phyloP scores from a whole-genome alignment of 148 eudicot genomes.

The Chenopodium formosanum region DNA sequence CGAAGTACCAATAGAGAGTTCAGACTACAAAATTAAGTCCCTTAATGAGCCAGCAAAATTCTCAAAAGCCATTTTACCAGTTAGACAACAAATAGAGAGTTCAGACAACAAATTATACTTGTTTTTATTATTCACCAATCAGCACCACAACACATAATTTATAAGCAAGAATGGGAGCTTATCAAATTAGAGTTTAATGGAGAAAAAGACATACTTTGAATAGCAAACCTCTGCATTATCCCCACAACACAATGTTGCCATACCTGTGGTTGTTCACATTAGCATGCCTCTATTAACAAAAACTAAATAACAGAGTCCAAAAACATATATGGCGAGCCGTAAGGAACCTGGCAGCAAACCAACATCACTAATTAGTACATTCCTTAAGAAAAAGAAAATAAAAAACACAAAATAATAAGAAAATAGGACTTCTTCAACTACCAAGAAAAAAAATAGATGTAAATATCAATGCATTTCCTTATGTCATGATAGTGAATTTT shows the following conservation, averaged over 20 bases:
- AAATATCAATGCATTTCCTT: no score
- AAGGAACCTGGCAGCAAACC: slow-evolving; percentile 1
- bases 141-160: slow-evolving; percentile 15
- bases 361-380: not conserved
- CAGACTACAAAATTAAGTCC: no score
- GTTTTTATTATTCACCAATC: slow-evolving; percentile 29
- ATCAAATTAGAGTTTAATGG: not conserved
- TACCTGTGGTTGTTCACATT: slow-evolving; percentile 98
- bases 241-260: slow-evolving; percentile 93
- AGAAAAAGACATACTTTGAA: slow-evolving; percentile 67
- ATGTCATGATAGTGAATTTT: no score
- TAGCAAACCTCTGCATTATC: slow-evolving; percentile 95
- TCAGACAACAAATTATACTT: slow-evolving; percentile 59
- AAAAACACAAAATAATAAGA: no score
- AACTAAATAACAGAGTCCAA: slow-evolving; percentile 93
- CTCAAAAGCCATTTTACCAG: no score
- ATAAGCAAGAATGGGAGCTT: not conserved
- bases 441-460: no score
- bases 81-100: no score
- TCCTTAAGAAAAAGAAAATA: no score
- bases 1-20: no score
- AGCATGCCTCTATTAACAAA: slow-evolving; percentile 85
- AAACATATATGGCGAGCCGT: slow-evolving; percentile 91
- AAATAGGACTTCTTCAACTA: no score
- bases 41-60: no score